phyloP scores from a whole-genome alignment of 192 early-diverging fungal species.

The Backusella luteola region DNA sequence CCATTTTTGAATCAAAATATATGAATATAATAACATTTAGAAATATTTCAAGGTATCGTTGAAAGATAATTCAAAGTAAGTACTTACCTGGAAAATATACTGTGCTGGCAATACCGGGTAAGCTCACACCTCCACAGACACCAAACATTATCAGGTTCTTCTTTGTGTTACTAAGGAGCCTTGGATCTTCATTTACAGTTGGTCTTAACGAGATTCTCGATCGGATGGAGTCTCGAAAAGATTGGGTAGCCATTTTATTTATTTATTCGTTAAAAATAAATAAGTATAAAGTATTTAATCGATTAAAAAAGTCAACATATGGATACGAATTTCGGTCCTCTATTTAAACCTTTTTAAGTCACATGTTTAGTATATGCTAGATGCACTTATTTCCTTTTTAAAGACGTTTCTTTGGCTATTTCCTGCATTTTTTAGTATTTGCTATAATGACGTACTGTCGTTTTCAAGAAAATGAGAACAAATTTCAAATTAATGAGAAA shows the following conservation, averaged over 20 bases:
- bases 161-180: background rate
- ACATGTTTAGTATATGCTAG: no score
- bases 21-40: background rate
- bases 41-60: slow-evolving; percentile 8
- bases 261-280: no score
- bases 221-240: background rate
- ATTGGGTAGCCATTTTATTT: background rate
- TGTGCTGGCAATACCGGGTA: slow-evolving; percentile 21
- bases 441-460: no score
- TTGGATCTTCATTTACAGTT: slow-evolving; percentile 16
- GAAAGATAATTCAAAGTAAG: background rate
- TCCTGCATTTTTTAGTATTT: no score
- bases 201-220: slow-evolving; percentile 14
- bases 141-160: slow-evolving; percentile 15
- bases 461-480: no score
- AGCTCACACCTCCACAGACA: slow-evolving; percentile 1
- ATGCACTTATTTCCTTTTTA: no score
- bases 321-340: no score
- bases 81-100: slow-evolving; percentile 29
- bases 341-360: no score
- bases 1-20: background rate
- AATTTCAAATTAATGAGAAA: no score
- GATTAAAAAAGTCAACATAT: no score
- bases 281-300: no score
- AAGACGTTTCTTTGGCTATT: no score